A percentile compares a stretch with the other conserved stretches of the same genome.
These are phyloP conservation scores for Ceratocystiopsis minuta DNA, from an alignment of 2,329 filamentous ascomycete genomes.

Conservation along the genomic window DNA sequence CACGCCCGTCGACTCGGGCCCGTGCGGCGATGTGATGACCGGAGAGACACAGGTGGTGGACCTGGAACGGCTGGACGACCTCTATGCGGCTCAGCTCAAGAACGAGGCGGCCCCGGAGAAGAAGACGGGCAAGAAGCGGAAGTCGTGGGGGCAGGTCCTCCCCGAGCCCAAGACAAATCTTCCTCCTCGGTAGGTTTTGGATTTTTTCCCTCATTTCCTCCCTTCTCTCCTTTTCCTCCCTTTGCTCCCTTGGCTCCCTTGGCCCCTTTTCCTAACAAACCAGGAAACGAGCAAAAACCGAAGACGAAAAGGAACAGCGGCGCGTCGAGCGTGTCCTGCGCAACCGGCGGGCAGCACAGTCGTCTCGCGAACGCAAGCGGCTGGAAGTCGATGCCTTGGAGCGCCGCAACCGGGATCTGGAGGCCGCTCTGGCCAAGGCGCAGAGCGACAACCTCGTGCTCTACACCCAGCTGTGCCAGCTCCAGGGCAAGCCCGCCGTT, in stretches of 20 bases:
- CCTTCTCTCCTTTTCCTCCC: slow-evolving; percentile 8
- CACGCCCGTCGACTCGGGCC: neutral
- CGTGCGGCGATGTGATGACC: too few relatives aligned
- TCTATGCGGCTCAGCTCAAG: too few relatives aligned
- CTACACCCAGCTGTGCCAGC: slow-evolving; percentile 30
- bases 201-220: neutral
- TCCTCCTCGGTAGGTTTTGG: slow-evolving; percentile 57
- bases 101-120: slow-evolving; percentile 27
- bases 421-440: slow-evolving; percentile 30
- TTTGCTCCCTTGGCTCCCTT: slow-evolving; percentile 1
- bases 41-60: too few relatives aligned
- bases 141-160: slow-evolving; percentile 96
- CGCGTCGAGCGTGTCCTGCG: slow-evolving; percentile 93
- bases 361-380: slow-evolving; percentile 84
- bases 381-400: slow-evolving; percentile 75
- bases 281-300: slow-evolving; percentile 94
- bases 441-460: slow-evolving; percentile 26
- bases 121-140: slow-evolving; percentile 79
- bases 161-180: slow-evolving; percentile 94
- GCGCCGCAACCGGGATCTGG: slow-evolving; percentile 52
- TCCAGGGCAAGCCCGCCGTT: slow-evolving; percentile 26
- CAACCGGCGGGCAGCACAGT: slow-evolving; percentile 90
- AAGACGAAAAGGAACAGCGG: slow-evolving; percentile 96
- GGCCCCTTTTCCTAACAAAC: too few relatives aligned
- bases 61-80: too few relatives aligned